Conservation (phyloP, 768 basidiomycete genomes). For the Kwoniella mangroviensis region DNA sequence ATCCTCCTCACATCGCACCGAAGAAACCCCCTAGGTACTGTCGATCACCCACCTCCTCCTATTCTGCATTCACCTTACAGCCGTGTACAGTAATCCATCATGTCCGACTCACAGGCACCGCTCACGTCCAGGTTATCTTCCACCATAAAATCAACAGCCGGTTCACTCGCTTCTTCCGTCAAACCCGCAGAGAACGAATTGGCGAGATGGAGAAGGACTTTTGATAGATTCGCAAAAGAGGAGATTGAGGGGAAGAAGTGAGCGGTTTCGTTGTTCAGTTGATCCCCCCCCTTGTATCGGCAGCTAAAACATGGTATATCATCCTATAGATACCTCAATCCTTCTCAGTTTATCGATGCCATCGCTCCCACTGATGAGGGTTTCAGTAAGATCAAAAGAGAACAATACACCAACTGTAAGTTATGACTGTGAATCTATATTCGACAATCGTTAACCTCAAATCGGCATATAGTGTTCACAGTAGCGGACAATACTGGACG, state of each 20-base stretch:
- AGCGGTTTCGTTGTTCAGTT: conserved; percentile 19
- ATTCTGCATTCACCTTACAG: not conserved
- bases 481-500: conserved; percentile 54
- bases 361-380: conserved; percentile 83
- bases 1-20: not conserved
- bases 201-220: conserved; percentile 83
- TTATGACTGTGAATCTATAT: conserved; percentile 63
- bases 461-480: conserved; percentile 48
- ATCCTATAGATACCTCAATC: conserved; percentile 73
- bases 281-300: not conserved
- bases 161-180: conserved; percentile 36
- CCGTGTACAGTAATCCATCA: conserved; percentile 3
- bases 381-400: conserved; percentile 78
- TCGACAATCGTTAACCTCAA: not conserved
- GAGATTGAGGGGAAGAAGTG: conserved; percentile 80
- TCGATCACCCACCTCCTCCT: not conserved
- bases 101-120: conserved; percentile 31
- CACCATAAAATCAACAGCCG: conserved; percentile 35
- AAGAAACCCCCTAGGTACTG: too few relatives aligned
- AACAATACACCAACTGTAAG: conserved; percentile 82
- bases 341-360: conserved; percentile 89
- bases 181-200: conserved; percentile 71
- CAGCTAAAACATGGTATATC: not conserved
- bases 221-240: conserved; percentile 78
- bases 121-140: conserved; percentile 26